Evolutionary conservation across 306 rosid genomes (phyloP).

Genomic region (Potentilla sterilis): DNA sequence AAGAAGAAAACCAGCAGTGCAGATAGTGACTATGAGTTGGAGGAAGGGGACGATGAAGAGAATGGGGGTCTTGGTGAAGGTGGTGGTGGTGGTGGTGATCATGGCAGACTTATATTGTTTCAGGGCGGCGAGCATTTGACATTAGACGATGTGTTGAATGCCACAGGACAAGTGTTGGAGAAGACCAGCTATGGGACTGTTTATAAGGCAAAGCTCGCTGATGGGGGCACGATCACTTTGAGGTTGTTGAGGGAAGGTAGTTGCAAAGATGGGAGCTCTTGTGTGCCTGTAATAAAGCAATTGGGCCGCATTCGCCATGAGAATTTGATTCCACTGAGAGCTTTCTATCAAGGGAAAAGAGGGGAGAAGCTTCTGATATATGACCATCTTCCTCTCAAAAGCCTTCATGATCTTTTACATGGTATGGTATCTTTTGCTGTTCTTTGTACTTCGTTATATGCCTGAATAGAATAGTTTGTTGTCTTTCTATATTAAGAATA

Average conservation of each 20-base stretch:
- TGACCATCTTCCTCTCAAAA: conserved; percentile 71
- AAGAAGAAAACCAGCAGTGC: conserved; percentile 68
- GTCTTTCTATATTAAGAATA: conserved; percentile 12
- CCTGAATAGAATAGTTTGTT: conserved; percentile 3
- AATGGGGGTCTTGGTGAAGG: conserved; percentile 30
- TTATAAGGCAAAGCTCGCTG: conserved; percentile 94
- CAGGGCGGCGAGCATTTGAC: conserved; percentile 92
- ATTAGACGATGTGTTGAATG: conserved; percentile 90
- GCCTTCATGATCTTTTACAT: conserved; percentile 78
- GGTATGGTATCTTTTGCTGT: conserved; percentile 46
- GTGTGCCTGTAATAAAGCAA: conserved; percentile 74
- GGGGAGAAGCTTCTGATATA: conserved; percentile 96
- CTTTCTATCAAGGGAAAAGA: conserved; percentile 94
- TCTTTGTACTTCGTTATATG: conserved; percentile 2
- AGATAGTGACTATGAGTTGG: conserved; percentile 82
- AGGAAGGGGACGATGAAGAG: conserved; percentile 73
- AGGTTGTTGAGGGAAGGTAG: conserved; percentile 91
- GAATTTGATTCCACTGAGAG: conserved; percentile 92
- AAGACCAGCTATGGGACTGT: conserved; percentile 93
- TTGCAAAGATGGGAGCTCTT: conserved; percentile 77
- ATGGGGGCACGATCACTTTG: conserved; percentile 84
- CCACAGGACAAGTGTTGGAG: conserved; percentile 96
- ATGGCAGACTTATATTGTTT: conserved; percentile 90
- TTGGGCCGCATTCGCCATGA: conserved; percentile 87
- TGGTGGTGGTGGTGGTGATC: conserved; percentile 46